These are phyloP conservation scores for Myriosclerotinia duriaeana DNA, from an alignment of 2,329 filamentous ascomycete genomes.

Conservation along the genomic window DNA sequence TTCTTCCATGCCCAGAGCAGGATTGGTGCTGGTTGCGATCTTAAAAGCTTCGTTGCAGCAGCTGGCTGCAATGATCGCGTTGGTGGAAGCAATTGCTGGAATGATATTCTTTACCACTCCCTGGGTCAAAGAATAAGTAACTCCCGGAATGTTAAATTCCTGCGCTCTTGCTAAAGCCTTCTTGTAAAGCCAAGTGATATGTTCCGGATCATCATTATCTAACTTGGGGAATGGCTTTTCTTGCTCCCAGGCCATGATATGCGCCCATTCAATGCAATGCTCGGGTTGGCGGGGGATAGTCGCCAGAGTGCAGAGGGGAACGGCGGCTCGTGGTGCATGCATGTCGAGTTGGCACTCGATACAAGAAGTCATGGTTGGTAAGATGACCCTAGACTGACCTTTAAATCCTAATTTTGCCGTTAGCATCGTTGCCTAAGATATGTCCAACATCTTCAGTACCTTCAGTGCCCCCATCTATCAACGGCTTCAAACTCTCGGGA, in stretches of 20 bases:
- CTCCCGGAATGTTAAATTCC: conserved; percentile 87
- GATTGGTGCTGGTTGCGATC: conserved; percentile 79
- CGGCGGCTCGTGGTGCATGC: conserved; percentile 95
- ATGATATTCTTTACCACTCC: conserved; percentile 99
- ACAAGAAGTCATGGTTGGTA: conserved; percentile 90
- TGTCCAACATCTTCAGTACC: conserved; percentile 46
- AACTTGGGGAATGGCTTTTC: conserved; percentile 79
- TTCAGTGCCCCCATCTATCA: conserved; percentile 96
- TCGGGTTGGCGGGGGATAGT: conserved; percentile 96
- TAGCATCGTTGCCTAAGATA: neutral
- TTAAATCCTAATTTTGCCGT: conserved; percentile 69
- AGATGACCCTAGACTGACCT: conserved; percentile 87
- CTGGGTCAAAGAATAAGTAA: conserved; percentile 94
- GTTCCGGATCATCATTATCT: conserved; percentile 94
- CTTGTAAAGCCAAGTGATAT: conserved; percentile 94
- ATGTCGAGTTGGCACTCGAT: conserved; percentile 99
- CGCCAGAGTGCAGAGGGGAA: conserved; percentile 93
- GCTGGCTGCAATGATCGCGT: conserved; percentile 90
- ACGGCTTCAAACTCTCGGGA: conserved; percentile 82
- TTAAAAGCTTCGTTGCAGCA: conserved; percentile 98
- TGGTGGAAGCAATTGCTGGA: conserved; percentile 94
- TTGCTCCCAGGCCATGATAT: conserved; percentile 95
- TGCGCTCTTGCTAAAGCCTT: conserved; percentile 77
- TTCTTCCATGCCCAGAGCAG: conserved; percentile 72
- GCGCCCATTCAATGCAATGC: conserved; percentile 98